Conservation (phyloP, 371 early-diverging fungal species). For the Rhizomucor pusillus region DNA sequence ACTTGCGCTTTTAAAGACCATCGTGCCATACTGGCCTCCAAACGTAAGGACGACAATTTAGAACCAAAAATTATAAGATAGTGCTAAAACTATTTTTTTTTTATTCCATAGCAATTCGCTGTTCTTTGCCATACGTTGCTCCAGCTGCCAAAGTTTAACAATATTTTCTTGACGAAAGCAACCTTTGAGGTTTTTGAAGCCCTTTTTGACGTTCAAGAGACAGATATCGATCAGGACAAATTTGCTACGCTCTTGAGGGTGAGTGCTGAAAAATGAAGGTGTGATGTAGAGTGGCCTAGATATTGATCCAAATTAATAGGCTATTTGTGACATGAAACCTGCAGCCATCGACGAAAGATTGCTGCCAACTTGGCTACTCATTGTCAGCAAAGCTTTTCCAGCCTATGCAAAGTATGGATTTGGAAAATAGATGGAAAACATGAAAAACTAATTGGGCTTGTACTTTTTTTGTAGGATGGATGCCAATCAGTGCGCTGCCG, state of each 20-base stretch:
- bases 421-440: not conserved
- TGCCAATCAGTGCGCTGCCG: constrained; percentile 48
- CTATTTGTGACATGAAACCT: constrained; percentile 80
- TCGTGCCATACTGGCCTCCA: constrained; percentile 73
- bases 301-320: constrained; percentile 21
- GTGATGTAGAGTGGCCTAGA: no score
- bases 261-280: constrained; percentile 4
- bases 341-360: constrained; percentile 79
- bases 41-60: constrained; percentile 34
- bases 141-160: constrained; percentile 80
- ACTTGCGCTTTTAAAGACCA: constrained; percentile 72
- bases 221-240: constrained; percentile 57
- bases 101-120: constrained; percentile 48
- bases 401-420: constrained; percentile 54
- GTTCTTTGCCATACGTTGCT: constrained; percentile 75
- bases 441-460: not conserved
- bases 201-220: constrained; percentile 56
- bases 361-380: constrained; percentile 83
- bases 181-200: constrained; percentile 81
- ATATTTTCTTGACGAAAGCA: constrained; percentile 76
- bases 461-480: constrained; percentile 23
- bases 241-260: constrained; percentile 47
- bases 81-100: not conserved
- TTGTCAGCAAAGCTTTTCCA: constrained; percentile 73
- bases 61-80: not conserved